Evolutionary conservation across 1,284 basidiomycete genomes (phyloP), one percentile per base, ranked within the genome.

Genomic region (Apiotrichum porosum): DNA sequence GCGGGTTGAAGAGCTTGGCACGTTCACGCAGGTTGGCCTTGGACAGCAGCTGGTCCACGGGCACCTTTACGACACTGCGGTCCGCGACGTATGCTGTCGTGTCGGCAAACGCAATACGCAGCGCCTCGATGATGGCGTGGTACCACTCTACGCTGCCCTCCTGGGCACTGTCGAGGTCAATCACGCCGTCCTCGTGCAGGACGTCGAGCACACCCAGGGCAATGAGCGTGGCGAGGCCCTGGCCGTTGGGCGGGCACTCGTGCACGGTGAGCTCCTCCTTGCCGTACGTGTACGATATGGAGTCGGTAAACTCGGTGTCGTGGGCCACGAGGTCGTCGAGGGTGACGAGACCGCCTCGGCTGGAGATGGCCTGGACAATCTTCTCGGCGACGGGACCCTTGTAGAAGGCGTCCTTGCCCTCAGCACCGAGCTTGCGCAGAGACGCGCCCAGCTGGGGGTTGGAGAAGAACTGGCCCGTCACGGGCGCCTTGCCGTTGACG

Each of bases 391-490:
- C 75, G 6, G 86, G 77, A 2, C 93, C 94, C 63, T 84, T 87
- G 76, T 97, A 97, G 71, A 91, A 97, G 0, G 91, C 94, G 44
- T 86, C 82, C 63, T 89, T 91, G 6, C 92, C 92, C 33, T 88
- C 75, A 47, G 80, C 80, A 0, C 81, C 87, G 10, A 95, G 75
- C 45, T 81, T 78, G 37, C 83, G 80, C 75, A 95, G 92, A 0
- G 89, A 93, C 62, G 78, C 74, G 0, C 84, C 92, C 8, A 97
- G 80, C 57, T 81, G 85, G 0, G 89, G 84, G 41, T 88, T 77
- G 23, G 38, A 35, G 42, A 60, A 60, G 34, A 45, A 52, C 38
- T 60, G 56, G 14, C 58, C 57, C 0, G 57, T 51, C 8, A 47
- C 42, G 6, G 60, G 60, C 17, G 60, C 46, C 38, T 54, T 34